Evolutionary conservation across 257 asterid genomes (phyloP), one percentile per base, ranked within the genome.

Genomic region (Solanum boliviense): DNA sequence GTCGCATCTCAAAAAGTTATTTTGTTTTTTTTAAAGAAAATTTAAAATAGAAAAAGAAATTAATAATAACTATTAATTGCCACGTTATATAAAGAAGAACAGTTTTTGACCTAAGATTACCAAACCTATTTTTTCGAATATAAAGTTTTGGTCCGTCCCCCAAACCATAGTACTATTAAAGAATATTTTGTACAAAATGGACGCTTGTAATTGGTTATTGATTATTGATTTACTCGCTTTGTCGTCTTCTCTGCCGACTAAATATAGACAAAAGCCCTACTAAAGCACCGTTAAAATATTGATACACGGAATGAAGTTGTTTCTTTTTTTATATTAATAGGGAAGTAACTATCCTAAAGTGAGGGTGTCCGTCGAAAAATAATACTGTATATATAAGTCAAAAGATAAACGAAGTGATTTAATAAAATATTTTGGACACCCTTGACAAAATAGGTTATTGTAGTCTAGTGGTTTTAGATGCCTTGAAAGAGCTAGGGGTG

Each of bases 241-340:
- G 90, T 89, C 89, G 71, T 81, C 18, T 68, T 86, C 27, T 82
- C 13, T 86, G 86, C 90, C 87, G 85, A 89, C 90, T 89, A 29
- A 71, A 36, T 4, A 29, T 41, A 27, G 56, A 78, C 68, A 46
- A 70, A 87, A 35, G 29, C 83, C 65, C 38, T 39, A 70, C 41
- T 39, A 70, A 41, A 65, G 32, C 72, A 65, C 31, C 32, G 15
- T 23, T 3, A 62, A 23, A 62, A 62, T 4, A 4, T 5, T 3
- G 71, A 3, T 9, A 0, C 29, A 4, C 1, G 2, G 6, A 5
- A 23, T 23, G 6, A 62, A 4, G 6, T 4, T 23, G 31, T 9
- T 62, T 1, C 6, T 23, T 62, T 11, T 10, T 9, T 62, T 23
- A 2, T 23, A 23, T 62, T 52, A 52, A 1, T 2, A 18, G 4